Evolutionary conservation across 2,329 filamentous ascomycete species (phyloP).

Genomic region (Aspergillus felis): DNA sequence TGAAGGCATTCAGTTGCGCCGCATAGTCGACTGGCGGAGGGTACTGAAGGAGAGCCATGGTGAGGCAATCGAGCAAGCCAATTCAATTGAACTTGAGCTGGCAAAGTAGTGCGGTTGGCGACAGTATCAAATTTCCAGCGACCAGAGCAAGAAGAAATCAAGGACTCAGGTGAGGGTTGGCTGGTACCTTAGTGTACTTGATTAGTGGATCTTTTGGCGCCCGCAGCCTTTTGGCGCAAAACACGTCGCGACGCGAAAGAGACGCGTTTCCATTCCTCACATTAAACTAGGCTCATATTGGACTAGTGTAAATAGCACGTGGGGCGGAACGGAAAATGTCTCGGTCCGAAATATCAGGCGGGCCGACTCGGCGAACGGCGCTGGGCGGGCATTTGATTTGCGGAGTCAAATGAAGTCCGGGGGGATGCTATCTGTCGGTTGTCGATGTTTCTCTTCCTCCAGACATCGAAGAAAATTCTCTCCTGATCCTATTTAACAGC

Average conservation of each 20-base stretch:
- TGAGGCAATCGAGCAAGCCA: conserved; percentile 26
- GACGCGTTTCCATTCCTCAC: conserved; percentile 21
- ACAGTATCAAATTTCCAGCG: conserved; percentile 6
- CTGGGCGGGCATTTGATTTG: conserved; percentile 18
- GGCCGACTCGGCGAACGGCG: conserved; percentile 21
- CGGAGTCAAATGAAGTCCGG: conserved; percentile 22
- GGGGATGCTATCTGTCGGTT: conserved; percentile 21
- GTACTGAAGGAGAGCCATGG: conserved; percentile 82
- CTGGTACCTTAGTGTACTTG: conserved; percentile 1
- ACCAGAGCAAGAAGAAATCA: conserved; percentile 10
- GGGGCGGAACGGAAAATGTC: conserved; percentile 30
- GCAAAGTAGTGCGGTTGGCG: conserved; percentile 12
- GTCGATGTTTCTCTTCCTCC: conserved; percentile 12
- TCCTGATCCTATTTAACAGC: conserved; percentile 11
- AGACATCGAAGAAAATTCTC: conserved; percentile 9
- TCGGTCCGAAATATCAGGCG: conserved; percentile 24
- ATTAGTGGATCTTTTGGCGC: conserved; percentile 6
- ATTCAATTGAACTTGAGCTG: conserved; percentile 17
- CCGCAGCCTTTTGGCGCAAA: conserved; percentile 12
- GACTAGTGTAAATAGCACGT: conserved; percentile 15
- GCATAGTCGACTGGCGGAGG: conserved; percentile 80
- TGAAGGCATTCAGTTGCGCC: conserved; percentile 74
- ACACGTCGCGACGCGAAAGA: conserved; percentile 27
- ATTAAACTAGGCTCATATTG: conserved; percentile 11
- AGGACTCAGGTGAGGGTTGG: conserved; percentile 5